Conservation (phyloP, 371 early-diverging fungal species). For the Chytridiales sp. region DNA sequence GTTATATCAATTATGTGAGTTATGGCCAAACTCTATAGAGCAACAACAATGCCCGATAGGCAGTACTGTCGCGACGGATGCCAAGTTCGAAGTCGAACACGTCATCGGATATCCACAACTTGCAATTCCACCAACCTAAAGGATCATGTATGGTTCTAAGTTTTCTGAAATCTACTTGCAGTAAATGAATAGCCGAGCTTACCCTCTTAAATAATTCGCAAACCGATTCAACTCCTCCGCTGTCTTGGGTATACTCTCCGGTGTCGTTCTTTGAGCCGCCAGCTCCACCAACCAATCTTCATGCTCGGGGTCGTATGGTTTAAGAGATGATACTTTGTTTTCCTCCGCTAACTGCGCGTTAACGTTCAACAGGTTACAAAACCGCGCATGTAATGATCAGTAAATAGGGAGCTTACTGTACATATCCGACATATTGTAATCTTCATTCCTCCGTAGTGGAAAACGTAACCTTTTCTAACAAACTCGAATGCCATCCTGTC, state of each 20-base stretch:
- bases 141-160: neutral
- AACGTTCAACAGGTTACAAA: neutral
- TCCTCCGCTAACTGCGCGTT: neutral
- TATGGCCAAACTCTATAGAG: too few species aligned
- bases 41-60: too few species aligned
- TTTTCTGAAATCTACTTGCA: neutral
- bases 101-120: conserved; percentile 18
- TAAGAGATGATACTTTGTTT: conserved; percentile 4
- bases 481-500: conserved; percentile 29
- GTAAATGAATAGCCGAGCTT: neutral
- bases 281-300: conserved; percentile 20
- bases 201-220: conserved; percentile 24
- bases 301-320: neutral
- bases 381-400: neutral
- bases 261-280: neutral
- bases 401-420: conserved; percentile 8
- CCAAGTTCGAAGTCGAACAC: too few species aligned
- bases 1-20: too few species aligned
- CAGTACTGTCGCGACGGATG: too few species aligned
- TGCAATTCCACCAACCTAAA: conserved; percentile 18
- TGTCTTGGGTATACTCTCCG: conserved; percentile 10
- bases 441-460: conserved; percentile 11
- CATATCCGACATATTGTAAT: conserved; percentile 23
- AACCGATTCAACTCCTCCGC: conserved; percentile 15
- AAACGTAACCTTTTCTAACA: conserved; percentile 27